A percentile compares a stretch with the other conserved stretches of the same genome.
phyloP scores from a whole-genome alignment of 495 filamentous ascomycete genomes.

The Friedmanniomyces simplex region DNA sequence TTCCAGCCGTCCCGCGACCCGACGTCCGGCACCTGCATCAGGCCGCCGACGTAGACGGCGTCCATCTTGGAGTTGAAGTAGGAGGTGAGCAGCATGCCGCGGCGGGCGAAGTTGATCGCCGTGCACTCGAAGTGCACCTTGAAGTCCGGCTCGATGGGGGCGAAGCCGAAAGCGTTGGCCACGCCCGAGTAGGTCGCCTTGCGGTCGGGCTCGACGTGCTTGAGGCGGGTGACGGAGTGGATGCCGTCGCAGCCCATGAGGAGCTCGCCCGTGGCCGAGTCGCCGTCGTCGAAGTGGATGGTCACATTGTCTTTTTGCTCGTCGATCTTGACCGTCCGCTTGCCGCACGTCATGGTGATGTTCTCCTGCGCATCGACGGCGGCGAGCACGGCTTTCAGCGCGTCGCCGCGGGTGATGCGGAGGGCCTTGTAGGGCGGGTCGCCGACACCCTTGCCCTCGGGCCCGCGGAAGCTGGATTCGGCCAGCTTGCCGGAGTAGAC shows the following conservation, averaged over 20 bases:
- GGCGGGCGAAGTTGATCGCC: conserved; percentile 42
- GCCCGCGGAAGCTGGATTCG: conserved; percentile 25
- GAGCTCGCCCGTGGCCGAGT: conserved; percentile 39
- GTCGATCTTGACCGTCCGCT: conserved; percentile 31
- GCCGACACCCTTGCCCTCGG: conserved; percentile 26
- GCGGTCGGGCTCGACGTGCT: conserved; percentile 42
- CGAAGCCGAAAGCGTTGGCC: conserved; percentile 42
- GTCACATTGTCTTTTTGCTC: conserved; percentile 36
- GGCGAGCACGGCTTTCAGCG: conserved; percentile 36
- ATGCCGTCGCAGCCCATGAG: conserved; percentile 55
- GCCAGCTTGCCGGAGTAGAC: conserved; percentile 38
- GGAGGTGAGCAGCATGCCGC: conserved; percentile 44
- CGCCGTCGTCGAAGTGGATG: conserved; percentile 43
- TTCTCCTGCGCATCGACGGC: conserved; percentile 26
- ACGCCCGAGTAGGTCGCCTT: conserved; percentile 46
- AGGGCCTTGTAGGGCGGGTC: conserved; percentile 26
- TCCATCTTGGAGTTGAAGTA: conserved; percentile 39
- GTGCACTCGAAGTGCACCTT: conserved; percentile 39
- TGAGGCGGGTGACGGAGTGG: conserved; percentile 45
- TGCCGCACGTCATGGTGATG: conserved; percentile 30
- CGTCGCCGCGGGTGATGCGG: conserved; percentile 27
- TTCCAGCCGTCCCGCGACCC: conserved; percentile 42
- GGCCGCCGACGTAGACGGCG: conserved; percentile 45
- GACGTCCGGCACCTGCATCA: conserved; percentile 42
- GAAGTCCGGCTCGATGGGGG: conserved; percentile 31